Evolutionary conservation across 331 rosid genomes (phyloP).

Genomic region (Malus hybrid): DNA sequence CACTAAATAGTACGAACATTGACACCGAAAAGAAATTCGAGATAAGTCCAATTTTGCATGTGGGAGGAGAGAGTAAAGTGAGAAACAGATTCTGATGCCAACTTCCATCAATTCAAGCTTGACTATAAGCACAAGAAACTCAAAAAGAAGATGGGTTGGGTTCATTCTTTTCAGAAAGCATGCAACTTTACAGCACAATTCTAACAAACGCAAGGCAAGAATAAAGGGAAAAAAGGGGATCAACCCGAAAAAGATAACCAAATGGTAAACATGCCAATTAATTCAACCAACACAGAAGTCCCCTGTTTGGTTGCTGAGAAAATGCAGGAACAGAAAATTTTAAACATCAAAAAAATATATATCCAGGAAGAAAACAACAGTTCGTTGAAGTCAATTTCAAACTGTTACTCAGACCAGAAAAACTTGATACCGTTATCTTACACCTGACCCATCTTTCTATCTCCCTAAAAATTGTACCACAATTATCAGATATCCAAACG

Average conservation of each 20-base stretch:
- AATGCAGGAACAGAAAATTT: not conserved
- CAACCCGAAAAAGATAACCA: not conserved
- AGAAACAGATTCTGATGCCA: slow-evolving; percentile 6
- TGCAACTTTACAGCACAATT: slow-evolving; percentile 29
- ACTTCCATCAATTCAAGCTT: slow-evolving; percentile 13
- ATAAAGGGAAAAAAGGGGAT: slow-evolving; percentile 6
- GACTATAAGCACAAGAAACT: slow-evolving; percentile 17
- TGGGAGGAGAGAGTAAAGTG: not conserved
- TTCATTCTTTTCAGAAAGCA: slow-evolving; percentile 24
- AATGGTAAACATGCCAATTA: not conserved
- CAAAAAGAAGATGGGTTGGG: slow-evolving; percentile 13
- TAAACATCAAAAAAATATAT: not conserved
- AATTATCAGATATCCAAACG: not conserved
- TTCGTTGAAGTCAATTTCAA: too few species aligned
- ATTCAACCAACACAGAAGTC: slow-evolving; percentile 1
- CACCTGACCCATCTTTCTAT: not conserved
- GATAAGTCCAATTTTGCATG: not conserved
- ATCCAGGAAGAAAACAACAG: not conserved
- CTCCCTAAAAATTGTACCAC: not conserved
- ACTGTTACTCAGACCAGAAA: not conserved
- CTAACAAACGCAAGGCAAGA: slow-evolving; percentile 29
- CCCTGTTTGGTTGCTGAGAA: slow-evolving; percentile 15
- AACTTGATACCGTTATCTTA: not conserved
- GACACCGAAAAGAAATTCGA: not conserved
- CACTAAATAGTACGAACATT: not conserved